phyloP scores from a whole-genome alignment of 2,329 filamentous ascomycete genomes.

The Phaeosphaeriaceae sp. region DNA sequence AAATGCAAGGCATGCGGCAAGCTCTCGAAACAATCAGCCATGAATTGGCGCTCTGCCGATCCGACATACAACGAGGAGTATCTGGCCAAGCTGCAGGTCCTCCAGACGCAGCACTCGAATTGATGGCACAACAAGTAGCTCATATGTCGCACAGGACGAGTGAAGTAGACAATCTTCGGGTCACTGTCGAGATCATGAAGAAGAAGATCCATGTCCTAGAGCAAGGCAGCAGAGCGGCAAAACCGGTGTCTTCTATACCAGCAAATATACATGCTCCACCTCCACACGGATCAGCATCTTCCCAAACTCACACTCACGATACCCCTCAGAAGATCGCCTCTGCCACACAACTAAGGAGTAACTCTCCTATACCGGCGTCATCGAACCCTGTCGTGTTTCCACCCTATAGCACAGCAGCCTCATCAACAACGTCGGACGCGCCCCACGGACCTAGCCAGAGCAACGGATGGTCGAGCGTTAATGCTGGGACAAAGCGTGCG shows the following conservation, averaged over 20 bases:
- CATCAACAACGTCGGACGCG: slow-evolving; percentile 20
- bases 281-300: not conserved
- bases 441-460: slow-evolving; percentile 25
- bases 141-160: slow-evolving; percentile 52
- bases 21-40: slow-evolving; percentile 46
- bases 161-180: slow-evolving; percentile 56
- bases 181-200: slow-evolving; percentile 58
- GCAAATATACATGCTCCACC: not conserved
- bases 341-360: not conserved
- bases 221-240: slow-evolving; percentile 23
- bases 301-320: not conserved
- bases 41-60: slow-evolving; percentile 36
- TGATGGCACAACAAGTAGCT: slow-evolving; percentile 52
- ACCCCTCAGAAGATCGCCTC: not conserved
- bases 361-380: not conserved
- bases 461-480: slow-evolving; percentile 55
- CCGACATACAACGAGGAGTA: slow-evolving; percentile 21
- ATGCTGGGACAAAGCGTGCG: slow-evolving; percentile 50
- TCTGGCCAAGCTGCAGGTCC: slow-evolving; percentile 16
- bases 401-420: slow-evolving; percentile 6
- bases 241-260: slow-evolving; percentile 10
- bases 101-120: slow-evolving; percentile 52
- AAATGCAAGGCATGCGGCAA: slow-evolving; percentile 49
- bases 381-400: slow-evolving; percentile 7
- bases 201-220: slow-evolving; percentile 52